A percentile compares a stretch with the other conserved stretches of the same genome.
These are phyloP conservation scores for Candida incommunis DNA, from an alignment of 805 yeast species.

Conservation along the genomic window DNA sequence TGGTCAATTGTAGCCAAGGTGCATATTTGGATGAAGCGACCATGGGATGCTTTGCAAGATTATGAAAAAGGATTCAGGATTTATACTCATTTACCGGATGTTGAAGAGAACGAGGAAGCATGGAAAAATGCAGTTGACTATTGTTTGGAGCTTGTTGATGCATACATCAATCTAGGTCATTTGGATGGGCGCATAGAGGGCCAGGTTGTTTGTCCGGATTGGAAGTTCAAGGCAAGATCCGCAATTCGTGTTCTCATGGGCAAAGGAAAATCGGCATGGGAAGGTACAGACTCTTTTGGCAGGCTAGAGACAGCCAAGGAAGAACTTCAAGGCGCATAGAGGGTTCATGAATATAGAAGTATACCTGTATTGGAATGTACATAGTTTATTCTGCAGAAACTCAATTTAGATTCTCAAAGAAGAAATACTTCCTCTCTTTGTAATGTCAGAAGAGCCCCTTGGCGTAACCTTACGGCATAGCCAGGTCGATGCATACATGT, in stretches of 20 bases:
- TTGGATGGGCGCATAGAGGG: conserved; percentile 44
- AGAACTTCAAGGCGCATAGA: no score
- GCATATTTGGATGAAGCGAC: conserved; percentile 72
- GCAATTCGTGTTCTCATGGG: conserved; percentile 62
- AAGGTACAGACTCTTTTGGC: conserved; percentile 66
- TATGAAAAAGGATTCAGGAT: conserved; percentile 81
- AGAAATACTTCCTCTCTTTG: background rate
- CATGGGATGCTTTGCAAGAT: conserved; percentile 79
- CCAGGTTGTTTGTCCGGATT: conserved; percentile 77
- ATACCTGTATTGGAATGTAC: background rate
- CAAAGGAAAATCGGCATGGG: conserved; percentile 70
- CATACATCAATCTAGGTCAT: conserved; percentile 81
- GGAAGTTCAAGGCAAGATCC: conserved; percentile 74
- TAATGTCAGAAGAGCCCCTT: background rate
- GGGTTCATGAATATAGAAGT: no score
- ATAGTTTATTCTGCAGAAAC: conserved; percentile 1
- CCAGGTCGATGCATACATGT: conserved; percentile 88
- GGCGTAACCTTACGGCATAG: conserved; percentile 43
- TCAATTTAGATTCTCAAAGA: background rate
- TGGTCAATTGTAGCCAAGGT: conserved; percentile 82
- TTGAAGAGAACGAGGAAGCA: conserved; percentile 41
- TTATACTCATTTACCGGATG: conserved; percentile 44
- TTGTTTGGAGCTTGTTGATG: conserved; percentile 66
- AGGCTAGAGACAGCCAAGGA: conserved; percentile 39
- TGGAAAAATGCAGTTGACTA: conserved; percentile 76